phyloP scores from a whole-genome alignment of 345 rosid genomes.

The Xanthoceras sorbifolium region DNA sequence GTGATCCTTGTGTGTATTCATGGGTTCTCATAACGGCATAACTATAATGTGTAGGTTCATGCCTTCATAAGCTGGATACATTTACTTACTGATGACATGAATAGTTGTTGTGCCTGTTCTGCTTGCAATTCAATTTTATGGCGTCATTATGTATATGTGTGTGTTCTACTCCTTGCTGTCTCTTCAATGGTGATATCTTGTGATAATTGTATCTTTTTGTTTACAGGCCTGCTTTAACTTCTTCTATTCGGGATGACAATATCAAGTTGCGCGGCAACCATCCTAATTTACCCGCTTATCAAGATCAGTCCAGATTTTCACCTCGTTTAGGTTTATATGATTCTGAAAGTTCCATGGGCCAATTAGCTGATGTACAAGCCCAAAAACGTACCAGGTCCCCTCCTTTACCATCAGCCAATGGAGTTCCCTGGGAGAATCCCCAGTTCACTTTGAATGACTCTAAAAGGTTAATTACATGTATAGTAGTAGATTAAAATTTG shows the following conservation, averaged over 20 bases:
- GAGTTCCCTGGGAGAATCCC: conserved; percentile 34
- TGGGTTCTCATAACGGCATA: conserved; percentile 3
- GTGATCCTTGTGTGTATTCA: not conserved
- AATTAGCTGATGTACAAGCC: conserved; percentile 39
- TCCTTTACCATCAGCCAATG: conserved; percentile 29
- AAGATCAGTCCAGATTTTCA: conserved; percentile 36
- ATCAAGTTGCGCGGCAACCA: conserved; percentile 37
- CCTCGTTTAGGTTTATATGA: conserved; percentile 32
- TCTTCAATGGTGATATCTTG: conserved; percentile 1
- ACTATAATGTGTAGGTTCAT: not conserved
- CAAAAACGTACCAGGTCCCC: conserved; percentile 52
- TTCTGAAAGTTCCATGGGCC: conserved; percentile 28
- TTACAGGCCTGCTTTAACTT: conserved; percentile 47
- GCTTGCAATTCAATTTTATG: not conserved
- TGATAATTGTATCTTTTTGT: conserved; percentile 12
- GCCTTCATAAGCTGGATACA: not conserved
- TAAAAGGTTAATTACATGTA: conserved; percentile 43
- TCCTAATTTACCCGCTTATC: conserved; percentile 29
- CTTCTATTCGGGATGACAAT: conserved; percentile 40
- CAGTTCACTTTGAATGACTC: conserved; percentile 40
- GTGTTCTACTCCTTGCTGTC: not conserved
- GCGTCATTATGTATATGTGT: conserved; percentile 11
- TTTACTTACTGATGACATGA: not conserved
- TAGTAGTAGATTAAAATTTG: not conserved
- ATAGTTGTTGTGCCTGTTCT: not conserved